Evolutionary conservation across 768 basidiomycete genomes (phyloP), one percentile per base, ranked within the genome.

Genomic region (Psilocybe subaeruginosa): DNA sequence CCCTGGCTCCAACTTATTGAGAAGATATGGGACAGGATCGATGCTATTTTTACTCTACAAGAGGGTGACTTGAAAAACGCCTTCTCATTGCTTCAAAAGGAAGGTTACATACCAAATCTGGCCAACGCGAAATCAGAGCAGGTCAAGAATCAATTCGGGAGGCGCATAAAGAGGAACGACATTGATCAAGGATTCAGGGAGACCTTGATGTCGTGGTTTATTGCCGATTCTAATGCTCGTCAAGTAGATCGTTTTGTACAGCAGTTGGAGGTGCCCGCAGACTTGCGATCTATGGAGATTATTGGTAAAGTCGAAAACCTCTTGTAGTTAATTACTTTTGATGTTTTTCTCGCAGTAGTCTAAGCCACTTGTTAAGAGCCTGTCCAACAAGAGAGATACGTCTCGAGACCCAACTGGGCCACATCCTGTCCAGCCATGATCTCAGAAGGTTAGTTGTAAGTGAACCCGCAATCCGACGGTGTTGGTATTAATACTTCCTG

Each of bases 21-120:
- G 9, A 52, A 33, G 3, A 61, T 59, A 43, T 71, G 68, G 66
- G 61, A 69, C 54, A 63, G 68, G 17, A 66, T 71, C 5, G 61
- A 68, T 39, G 65, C 63, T 3, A 54, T 71, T 8, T 59, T 67
- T 47, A 59, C 54, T 9, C 47, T 71, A 0, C 66, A 71, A 16
- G 70, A 71, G 35, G 64, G 35, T 12, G 60, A 66, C 6, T 66
- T 69, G 62, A 60, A 30, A 17, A 41, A 57, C 7, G 54, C 49
- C 7, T 60, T 67, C 3, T 53, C 46, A 2, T 33, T 48, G 5
- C 59, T 71, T 1, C 53, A 66, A 43, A 33, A 37, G 9, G 66
- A 70, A 41, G 67, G 66, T 2, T 59, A 61, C 31, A 66, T 58
- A 50, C 61, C 65, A 12, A 30, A 49, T 45, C 5, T 48, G 12